phyloP scores from a whole-genome alignment of 306 rosid species.

The Corylus avellana region DNA sequence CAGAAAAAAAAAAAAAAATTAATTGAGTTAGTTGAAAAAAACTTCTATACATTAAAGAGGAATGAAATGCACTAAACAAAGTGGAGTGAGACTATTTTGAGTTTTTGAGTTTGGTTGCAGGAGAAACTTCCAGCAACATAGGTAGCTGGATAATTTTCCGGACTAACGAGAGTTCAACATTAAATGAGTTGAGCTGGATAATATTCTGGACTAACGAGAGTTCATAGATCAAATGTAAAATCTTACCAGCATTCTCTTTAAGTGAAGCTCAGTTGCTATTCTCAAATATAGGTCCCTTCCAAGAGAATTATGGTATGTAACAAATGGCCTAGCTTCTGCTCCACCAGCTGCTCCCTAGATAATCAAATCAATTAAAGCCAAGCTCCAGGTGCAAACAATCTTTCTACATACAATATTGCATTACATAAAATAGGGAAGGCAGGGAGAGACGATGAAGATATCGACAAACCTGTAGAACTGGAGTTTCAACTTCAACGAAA shows the following conservation, averaged over 20 bases:
- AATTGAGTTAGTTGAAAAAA: not conserved
- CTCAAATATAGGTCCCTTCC: conserved; percentile 93
- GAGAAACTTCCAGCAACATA: conserved; percentile 3
- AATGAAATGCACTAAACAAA: not conserved
- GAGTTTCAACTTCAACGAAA: conserved; percentile 92
- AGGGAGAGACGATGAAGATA: conserved; percentile 9
- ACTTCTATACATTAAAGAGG: not conserved
- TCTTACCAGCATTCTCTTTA: conserved; percentile 97
- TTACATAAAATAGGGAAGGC: not conserved
- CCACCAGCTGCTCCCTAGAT: conserved; percentile 98
- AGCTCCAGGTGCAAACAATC: conserved; percentile 22
- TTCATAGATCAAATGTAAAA: conserved; percentile 13
- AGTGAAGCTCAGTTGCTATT: conserved; percentile 95
- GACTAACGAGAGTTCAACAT: not conserved
- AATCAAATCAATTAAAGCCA: conserved; percentile 43
- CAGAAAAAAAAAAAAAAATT: too few relatives aligned
- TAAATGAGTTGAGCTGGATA: not conserved
- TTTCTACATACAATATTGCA: not conserved
- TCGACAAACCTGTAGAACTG: conserved; percentile 87
- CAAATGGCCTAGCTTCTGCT: conserved; percentile 97
- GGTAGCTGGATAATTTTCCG: not conserved
- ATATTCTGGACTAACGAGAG: not conserved
- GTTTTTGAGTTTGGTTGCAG: not conserved
- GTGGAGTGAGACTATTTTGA: not conserved
- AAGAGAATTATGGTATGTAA: conserved; percentile 89